Base-by-base conservation (phyloP, 202 grass and related monocot species). In the Panicum hallii region DNA sequence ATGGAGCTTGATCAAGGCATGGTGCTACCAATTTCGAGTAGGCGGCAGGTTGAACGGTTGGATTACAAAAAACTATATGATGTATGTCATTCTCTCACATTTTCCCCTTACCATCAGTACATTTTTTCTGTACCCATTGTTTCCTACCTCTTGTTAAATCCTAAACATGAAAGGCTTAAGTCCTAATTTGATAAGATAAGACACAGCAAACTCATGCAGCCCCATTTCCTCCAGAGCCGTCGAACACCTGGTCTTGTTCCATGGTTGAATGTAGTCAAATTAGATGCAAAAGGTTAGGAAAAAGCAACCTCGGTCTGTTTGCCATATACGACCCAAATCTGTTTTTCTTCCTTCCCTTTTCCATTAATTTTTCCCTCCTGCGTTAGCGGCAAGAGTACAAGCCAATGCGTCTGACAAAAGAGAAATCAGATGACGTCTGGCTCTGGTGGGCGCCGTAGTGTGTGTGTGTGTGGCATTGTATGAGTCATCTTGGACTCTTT, bases 21-120 rank as follows among this genome's bases (percentile, higher is more conserved):
- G 62, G 86, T 87, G 11, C 78, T 76, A 69, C 84, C 91, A 72
- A 45, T 79, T 83, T 82, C 72, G 67, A 86, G 82, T 54, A 96
- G 86, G 88, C 91, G 96, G 67, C 84, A 91, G 47, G 62, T 72
- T 70, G 89, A 90, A 62, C 93, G 55, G 73, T 89, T 93, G 53
- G 88, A 96, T 93, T 99, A 99, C 84, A 92, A 96, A 79, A 92
- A 89, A 49, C 83, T 96, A 60, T 96, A 97, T 82, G 87, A 92
- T 86, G 97, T 99, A 92, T 91, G 86, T 41, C 64, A 72, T 82
- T 86, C 38, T 57, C 50, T 66, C 66, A 11, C 19, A 53, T 85
- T 72, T 78, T 62, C 13, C 42, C 19, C 11, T 10, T 50, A 41
- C 32, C 20, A 47, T 87, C 32, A 84, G 34, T 81, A 55, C 32